phyloP scores from a whole-genome alignment of 2,329 filamentous ascomycete species.

The Onygenales sp. region DNA sequence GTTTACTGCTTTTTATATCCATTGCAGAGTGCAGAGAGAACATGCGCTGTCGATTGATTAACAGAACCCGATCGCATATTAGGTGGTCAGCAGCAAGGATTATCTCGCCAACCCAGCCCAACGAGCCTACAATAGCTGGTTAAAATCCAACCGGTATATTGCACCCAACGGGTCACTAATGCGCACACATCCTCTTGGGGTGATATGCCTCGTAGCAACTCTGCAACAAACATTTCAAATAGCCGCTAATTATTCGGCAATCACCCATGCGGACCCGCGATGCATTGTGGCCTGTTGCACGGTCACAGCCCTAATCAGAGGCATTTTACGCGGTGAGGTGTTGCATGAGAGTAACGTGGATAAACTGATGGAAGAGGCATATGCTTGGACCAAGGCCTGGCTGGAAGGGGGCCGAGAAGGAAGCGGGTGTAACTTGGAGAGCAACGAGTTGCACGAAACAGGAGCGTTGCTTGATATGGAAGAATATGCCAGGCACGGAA shows the following conservation, averaged over 20 bases:
- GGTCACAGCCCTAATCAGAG: conserved; percentile 38
- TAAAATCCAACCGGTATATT: conserved; percentile 26
- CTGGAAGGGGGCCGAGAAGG: conserved; percentile 19
- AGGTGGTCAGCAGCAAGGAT: conserved; percentile 25
- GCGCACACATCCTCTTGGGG: conserved; percentile 43
- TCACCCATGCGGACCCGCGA: conserved; percentile 44
- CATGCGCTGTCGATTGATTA: too few relatives aligned
- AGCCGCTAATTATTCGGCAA: conserved; percentile 33
- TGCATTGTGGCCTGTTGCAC: conserved; percentile 43
- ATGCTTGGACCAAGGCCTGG: conserved; percentile 30
- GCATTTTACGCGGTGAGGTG: conserved; percentile 39
- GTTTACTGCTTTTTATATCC: too few relatives aligned
- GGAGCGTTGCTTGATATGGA: conserved; percentile 25
- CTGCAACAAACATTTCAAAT: conserved; percentile 37
- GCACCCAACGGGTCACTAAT: conserved; percentile 47
- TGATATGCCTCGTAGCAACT: conserved; percentile 35
- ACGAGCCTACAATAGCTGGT: conserved; percentile 35
- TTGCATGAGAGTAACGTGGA: conserved; percentile 32
- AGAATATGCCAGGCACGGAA: conserved; percentile 36
- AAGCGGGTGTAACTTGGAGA: conserved; percentile 3
- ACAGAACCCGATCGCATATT: background rate
- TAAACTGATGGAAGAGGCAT: conserved; percentile 29
- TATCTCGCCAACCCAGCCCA: conserved; percentile 34
- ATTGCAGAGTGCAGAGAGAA: too few relatives aligned
- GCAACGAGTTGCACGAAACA: conserved; percentile 8